These are phyloP conservation scores for Ulmus americana DNA, from an alignment of 331 rosid genomes.

Conservation along the genomic window DNA sequence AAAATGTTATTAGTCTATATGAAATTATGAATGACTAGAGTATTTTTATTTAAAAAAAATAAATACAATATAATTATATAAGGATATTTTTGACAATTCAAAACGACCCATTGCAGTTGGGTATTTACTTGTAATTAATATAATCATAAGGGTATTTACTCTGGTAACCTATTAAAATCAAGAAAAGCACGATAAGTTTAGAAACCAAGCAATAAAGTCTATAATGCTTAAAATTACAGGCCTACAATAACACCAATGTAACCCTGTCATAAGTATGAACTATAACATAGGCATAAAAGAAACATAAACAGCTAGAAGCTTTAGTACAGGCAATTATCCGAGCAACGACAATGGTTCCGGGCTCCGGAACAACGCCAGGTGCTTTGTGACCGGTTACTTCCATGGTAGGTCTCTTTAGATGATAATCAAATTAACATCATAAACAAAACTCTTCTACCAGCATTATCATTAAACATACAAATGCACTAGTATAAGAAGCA, in stretches of 20 bases:
- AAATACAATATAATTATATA: too few species aligned
- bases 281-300: neutral
- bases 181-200: neutral
- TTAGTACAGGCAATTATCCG: conserved; percentile 35
- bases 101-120: too few species aligned
- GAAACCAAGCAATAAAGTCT: neutral
- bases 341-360: conserved; percentile 75
- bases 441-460: neutral
- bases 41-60: too few species aligned
- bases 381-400: conserved; percentile 88
- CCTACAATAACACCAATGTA: neutral
- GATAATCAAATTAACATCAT: conserved; percentile 1
- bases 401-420: conserved; percentile 57
- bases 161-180: too few species aligned
- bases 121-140: too few species aligned
- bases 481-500: too few species aligned
- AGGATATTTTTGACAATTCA: too few species aligned
- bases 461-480: too few species aligned
- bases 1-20: too few species aligned
- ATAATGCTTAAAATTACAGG: neutral
- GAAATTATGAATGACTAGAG: too few species aligned
- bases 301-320: neutral
- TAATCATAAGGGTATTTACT: too few species aligned
- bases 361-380: conserved; percentile 77
- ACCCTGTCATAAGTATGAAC: neutral